Conservation (phyloP, 441 rosid genomes). For the Bocquillonia castaneifolia region DNA sequence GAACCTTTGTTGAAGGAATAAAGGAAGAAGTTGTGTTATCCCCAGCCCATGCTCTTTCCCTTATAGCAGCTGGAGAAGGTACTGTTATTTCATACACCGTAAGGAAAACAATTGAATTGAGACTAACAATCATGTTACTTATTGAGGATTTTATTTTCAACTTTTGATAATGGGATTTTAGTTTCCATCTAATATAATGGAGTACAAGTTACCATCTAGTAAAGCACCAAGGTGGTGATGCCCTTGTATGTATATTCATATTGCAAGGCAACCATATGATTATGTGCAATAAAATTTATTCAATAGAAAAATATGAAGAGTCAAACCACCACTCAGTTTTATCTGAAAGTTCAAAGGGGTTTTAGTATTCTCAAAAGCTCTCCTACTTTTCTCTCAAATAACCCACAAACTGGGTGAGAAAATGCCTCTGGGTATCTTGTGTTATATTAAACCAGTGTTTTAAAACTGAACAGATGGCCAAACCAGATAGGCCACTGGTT, state of each 20-base stretch:
- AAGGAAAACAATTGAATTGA: conserved; percentile 8
- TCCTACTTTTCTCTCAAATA: background rate
- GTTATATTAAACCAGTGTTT: no score
- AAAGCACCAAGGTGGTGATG: background rate
- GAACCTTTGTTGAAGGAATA: conserved; percentile 96
- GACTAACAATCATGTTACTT: conserved; percentile 4
- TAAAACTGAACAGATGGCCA: no score
- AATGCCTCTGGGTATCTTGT: background rate
- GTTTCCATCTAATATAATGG: no score
- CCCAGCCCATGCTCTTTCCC: conserved; percentile 97
- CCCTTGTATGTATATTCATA: background rate
- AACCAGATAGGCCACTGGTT: no score
- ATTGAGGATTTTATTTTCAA: background rate
- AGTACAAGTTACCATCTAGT: background rate
- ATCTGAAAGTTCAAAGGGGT: background rate
- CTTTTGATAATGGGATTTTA: background rate
- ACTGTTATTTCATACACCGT: conserved; percentile 23
- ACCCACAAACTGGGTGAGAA: no score
- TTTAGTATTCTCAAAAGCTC: background rate
- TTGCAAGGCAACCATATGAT: background rate
- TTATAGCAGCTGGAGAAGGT: conserved; percentile 99
- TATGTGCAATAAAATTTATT: background rate
- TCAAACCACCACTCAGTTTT: background rate
- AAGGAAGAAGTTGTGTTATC: conserved; percentile 99
- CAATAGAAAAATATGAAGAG: background rate